Conservation (phyloP, 148 eudicot genomes). For the Bassia scoparia region DNA sequence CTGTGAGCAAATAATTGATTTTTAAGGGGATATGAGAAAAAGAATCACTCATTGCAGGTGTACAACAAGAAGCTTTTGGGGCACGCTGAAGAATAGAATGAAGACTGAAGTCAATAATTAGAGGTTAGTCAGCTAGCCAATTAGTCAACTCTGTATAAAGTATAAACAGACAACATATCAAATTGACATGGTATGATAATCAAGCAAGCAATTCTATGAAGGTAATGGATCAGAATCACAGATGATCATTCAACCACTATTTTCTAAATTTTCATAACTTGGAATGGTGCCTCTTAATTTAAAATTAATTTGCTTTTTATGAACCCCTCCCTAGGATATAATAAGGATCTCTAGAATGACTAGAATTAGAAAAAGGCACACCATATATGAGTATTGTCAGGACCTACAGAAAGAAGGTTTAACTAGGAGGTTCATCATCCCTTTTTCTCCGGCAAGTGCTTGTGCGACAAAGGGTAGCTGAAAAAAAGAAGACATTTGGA, state of each 20-base stretch:
- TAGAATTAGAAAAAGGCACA: too few species aligned
- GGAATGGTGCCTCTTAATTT: not conserved
- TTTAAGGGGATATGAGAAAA: too few species aligned
- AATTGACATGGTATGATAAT: not conserved
- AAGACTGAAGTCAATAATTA: not conserved
- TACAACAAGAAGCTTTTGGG: not conserved
- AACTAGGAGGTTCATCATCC: not conserved
- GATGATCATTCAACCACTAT: not conserved
- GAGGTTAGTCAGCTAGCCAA: not conserved
- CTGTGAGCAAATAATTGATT: not conserved
- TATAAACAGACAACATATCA: not conserved
- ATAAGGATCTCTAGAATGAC: not conserved
- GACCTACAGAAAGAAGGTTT: not conserved
- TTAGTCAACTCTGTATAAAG: not conserved
- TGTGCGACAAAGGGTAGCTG: not conserved
- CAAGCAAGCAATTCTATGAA: not conserved
- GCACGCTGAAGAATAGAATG: not conserved
- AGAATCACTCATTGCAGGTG: not conserved
- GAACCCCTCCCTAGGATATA: not conserved
- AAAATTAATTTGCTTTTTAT: not conserved
- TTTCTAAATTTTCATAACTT: not conserved
- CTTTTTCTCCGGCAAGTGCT: not conserved
- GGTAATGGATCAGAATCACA: not conserved
- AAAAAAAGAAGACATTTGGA: not conserved
- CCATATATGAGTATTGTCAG: too few species aligned